Percentiles rank a stretch among this genome's conserved stretches.
Evolutionary conservation across 1,284 basidiomycete genomes (phyloP).

Genomic region (Sanghuangporus baumii): DNA sequence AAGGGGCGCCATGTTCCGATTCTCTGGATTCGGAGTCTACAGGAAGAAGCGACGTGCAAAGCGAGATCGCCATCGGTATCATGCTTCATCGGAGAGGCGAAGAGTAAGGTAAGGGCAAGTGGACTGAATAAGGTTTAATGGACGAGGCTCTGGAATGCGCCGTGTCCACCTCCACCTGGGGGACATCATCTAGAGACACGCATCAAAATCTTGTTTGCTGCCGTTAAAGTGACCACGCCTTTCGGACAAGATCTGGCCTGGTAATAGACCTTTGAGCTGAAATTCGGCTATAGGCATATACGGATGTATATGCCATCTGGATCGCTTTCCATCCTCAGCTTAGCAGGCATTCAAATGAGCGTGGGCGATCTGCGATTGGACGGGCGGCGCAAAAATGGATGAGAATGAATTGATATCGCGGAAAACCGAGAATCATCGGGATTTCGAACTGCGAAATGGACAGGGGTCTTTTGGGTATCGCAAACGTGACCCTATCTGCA

Average conservation of each 20-base stretch:
- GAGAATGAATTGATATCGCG: neutral
- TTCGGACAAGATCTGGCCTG: neutral
- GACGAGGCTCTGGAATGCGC: neutral
- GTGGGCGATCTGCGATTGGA: neutral
- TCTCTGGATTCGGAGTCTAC: neutral
- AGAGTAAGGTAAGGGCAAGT: neutral
- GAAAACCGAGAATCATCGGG: neutral
- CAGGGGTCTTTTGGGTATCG: neutral
- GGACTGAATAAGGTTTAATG: slow-evolving; percentile 1
- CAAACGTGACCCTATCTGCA: neutral
- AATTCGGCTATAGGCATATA: neutral
- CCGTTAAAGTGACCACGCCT: neutral
- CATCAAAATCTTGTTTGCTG: neutral
- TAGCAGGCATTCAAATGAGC: neutral
- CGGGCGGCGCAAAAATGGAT: neutral
- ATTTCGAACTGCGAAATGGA: neutral
- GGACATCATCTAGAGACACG: neutral
- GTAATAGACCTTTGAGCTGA: neutral
- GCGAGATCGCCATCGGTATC: slow-evolving; percentile 1
- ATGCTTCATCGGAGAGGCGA: neutral
- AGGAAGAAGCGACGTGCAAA: neutral
- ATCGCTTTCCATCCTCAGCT: neutral
- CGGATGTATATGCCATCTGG: neutral
- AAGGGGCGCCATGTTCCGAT: neutral
- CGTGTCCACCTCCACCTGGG: neutral